Base-by-base conservation (phyloP, 192 early-diverging fungal genomes). In the Gigaspora rosea region DNA sequence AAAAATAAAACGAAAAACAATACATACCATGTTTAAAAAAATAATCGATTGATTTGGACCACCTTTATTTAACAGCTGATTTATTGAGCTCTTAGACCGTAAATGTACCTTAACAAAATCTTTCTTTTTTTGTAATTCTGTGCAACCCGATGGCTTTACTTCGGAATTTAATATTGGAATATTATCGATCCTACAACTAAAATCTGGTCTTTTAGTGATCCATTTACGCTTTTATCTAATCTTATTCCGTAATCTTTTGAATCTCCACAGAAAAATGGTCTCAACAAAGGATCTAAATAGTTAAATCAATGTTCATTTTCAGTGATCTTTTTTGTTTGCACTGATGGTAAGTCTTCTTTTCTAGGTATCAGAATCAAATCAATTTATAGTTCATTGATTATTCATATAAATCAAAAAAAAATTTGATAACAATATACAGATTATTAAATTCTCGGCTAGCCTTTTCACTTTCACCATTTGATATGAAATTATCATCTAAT, bases 91-190 rank as follows among this genome's bases (percentile, higher is more conserved):
- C 49, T 50, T 50, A 9, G 49, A 50, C 49, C 49, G 49, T 50
- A 50, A 50, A 50, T 50, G 49, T 50, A 50, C 49, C 12, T 50
- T 50, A 50, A 50, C 49, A 50, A 50, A 50, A 50, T 50, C 49
- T 50, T 50, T 50, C 6, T 50, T 50, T 50, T 50, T 50, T 50
- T 50, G 49, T 50, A 50, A 50, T 50, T 50, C 49, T 50, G 49
- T 50, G 49, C 49, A 50, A 50, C 49, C 49, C 12, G 49, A 27
- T 51, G 76, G 50, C 47, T 70, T 69, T 4, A 77, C 65, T 57
- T 77, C 65, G 0, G 66, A 77, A 77, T 77, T 77, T 69, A 77
- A 70, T 66, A 77, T 54, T 33, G 27, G 35, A 18, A 77, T 69
- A n/a, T 77, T 35, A 68, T 77, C 57, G 63, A 77, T 22, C 57